Conservation (phyloP, 768 basidiomycete genomes). For the Sutorius australiensis region DNA sequence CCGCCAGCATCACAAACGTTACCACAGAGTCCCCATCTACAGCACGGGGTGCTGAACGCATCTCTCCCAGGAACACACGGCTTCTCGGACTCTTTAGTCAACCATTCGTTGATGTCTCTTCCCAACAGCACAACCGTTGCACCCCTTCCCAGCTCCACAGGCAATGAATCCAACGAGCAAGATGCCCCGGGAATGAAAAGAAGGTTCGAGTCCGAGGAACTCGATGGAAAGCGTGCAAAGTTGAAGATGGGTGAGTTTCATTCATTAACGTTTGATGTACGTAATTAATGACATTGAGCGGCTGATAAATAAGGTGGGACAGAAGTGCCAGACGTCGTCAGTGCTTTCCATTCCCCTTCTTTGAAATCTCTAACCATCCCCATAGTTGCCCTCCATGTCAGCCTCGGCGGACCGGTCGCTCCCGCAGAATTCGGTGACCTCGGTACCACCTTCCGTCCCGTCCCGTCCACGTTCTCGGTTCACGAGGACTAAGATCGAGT, state of each 20-base stretch:
- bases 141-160: constrained; percentile 6
- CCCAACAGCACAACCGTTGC: constrained; percentile 11
- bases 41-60: constrained; percentile 20
- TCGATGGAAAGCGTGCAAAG: constrained; percentile 64
- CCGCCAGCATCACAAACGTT: constrained; percentile 23
- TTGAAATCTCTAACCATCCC: constrained; percentile 10
- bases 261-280: constrained; percentile 23
- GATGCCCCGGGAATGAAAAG: constrained; percentile 68
- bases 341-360: constrained; percentile 23
- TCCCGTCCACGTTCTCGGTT: constrained; percentile 45
- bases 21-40: constrained; percentile 31
- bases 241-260: constrained; percentile 63
- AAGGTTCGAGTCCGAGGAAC: constrained; percentile 64
- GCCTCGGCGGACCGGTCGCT: constrained; percentile 15
- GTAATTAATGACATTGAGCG: constrained; percentile 24
- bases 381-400: constrained; percentile 20
- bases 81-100: constrained; percentile 24
- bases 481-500: constrained; percentile 81
- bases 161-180: constrained; percentile 44
- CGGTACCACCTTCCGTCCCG: constrained; percentile 29
- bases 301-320: constrained; percentile 29
- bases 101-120: constrained; percentile 17
- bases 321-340: constrained; percentile 51
- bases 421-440: constrained; percentile 23
- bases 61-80: constrained; percentile 24